Conservation (phyloP, 2,329 filamentous ascomycete genomes). For the Zasmidium citrigriseum region DNA sequence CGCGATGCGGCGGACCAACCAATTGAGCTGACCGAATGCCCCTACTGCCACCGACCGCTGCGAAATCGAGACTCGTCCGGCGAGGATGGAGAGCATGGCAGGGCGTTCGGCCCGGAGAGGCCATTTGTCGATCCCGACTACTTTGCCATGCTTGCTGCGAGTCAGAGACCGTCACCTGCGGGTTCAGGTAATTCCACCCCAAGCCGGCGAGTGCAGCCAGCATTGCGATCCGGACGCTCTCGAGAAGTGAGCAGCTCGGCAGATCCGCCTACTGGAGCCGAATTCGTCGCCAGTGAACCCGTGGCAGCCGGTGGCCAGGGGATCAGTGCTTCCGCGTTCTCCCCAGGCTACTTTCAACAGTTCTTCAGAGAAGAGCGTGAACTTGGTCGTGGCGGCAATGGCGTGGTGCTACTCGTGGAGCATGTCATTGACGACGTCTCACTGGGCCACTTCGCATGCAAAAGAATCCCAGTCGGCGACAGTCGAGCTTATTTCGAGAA, state of each 20-base stretch:
- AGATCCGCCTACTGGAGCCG: constrained; percentile 50
- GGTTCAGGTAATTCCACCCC: constrained; percentile 43
- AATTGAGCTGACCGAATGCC: constrained; percentile 71
- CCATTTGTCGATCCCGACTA: constrained; percentile 85
- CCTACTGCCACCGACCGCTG: constrained; percentile 81
- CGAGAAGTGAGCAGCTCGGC: constrained; percentile 32
- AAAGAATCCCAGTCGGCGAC: constrained; percentile 89
- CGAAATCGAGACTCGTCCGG: constrained; percentile 48
- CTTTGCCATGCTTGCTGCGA: constrained; percentile 84
- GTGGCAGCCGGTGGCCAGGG: constrained; percentile 53
- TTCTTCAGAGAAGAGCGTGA: constrained; percentile 91
- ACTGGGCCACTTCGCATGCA: constrained; percentile 91
- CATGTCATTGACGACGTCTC: constrained; percentile 88
- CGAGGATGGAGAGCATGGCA: constrained; percentile 37
- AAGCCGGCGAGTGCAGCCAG: constrained; percentile 46
- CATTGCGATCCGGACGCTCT: constrained; percentile 34
- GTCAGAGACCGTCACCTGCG: constrained; percentile 43
- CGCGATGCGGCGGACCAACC: constrained; percentile 60
- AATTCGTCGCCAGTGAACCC: constrained; percentile 50
- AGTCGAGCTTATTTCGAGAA: constrained; percentile 94
- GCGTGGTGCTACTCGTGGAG: constrained; percentile 89
- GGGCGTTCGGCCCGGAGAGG: constrained; percentile 51
- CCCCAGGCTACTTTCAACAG: constrained; percentile 84
- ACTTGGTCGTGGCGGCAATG: constrained; percentile 87
- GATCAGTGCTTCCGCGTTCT: constrained; percentile 85